Evolutionary conservation across 2,329 filamentous ascomycete genomes (phyloP), one percentile per base, ranked within the genome.

Genomic region (Arachnomyces sp.): DNA sequence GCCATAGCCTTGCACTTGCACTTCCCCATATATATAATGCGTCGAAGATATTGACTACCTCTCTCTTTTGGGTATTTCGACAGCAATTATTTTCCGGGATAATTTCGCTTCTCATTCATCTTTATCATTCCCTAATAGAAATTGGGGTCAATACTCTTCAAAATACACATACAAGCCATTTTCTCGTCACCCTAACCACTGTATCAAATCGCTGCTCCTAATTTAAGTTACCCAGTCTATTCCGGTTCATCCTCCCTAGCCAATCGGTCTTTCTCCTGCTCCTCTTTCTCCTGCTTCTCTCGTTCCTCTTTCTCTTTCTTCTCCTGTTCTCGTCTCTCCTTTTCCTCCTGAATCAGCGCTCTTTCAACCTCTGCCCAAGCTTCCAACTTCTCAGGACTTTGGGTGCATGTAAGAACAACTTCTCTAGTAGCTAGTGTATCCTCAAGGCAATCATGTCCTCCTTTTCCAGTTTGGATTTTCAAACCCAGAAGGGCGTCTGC

Each of bases 361-460:
- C 39, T 35, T 18, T 35, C 12, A 20, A 31, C 16, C 9, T 16
- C 16, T 3, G 30, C 43, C 43, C 43, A 44, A 6, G 18, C 32
- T 6, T 32, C 14, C 6, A 43, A 28, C 25, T 28, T 30, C 7
- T 36, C 28, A 16, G 36, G 36, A 29, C 43, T 34, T 9, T 18
- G 34, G 5, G n/a, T 28, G 13, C 33, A 46, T 31, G 33, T 38
- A 7, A 46, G 25, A 17, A 44, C 42, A 15, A 46, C 30, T 33
- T 46, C 42, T 31, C 44, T 39, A 5, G 38, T 35, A n/a, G 72
- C 71, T 28, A 70, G 60, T 0, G 70, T 65, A 54, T 74, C 68
- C 48, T 74, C 69, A 4, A 75, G 46, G 34, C 64, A 65, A 50
- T 71, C 64, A 36, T 74, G 72, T 1, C 70, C 67, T 2, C 48